Conservation (phyloP, 345 rosid genomes). For the Syzygium aromaticum region DNA sequence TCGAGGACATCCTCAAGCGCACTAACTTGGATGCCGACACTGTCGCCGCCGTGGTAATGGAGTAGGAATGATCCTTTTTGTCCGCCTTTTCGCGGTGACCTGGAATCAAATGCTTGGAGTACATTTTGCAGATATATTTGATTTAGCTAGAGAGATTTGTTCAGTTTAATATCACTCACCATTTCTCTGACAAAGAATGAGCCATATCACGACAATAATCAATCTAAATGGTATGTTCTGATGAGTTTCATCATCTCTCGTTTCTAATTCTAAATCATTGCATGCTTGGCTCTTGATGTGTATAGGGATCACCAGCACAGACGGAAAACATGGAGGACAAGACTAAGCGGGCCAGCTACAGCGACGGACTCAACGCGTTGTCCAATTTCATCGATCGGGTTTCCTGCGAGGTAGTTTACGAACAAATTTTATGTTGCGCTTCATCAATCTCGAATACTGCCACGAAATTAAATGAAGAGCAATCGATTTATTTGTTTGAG, state of each 20-base stretch:
- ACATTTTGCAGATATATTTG: not conserved
- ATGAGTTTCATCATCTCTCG: not conserved
- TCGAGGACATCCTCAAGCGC: constrained; percentile 58
- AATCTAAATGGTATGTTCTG: not conserved
- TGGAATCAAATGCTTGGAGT: not conserved
- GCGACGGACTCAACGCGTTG: constrained; percentile 24
- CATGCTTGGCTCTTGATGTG: not conserved
- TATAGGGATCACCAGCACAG: not conserved
- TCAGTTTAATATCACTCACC: not conserved
- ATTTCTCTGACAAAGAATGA: not conserved
- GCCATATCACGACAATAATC: not conserved
- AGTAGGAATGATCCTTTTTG: not conserved
- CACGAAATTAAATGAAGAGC: not conserved
- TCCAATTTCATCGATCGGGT: constrained; percentile 56
- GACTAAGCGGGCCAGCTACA: constrained; percentile 8
- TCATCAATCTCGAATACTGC: not conserved
- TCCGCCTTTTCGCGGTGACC: not conserved
- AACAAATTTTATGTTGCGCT: not conserved
- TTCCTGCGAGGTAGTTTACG: constrained; percentile 40
- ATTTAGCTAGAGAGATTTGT: not conserved
- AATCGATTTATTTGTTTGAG: not conserved
- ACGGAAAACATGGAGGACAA: constrained; percentile 27
- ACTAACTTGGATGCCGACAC: constrained; percentile 27
- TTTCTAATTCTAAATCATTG: not conserved
- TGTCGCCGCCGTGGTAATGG: constrained; percentile 24